Percentiles rank a stretch among this genome's conserved stretches.
Conservation (phyloP, 2,329 filamentous ascomycete species). For the Ascochyta clinopodiicola region DNA sequence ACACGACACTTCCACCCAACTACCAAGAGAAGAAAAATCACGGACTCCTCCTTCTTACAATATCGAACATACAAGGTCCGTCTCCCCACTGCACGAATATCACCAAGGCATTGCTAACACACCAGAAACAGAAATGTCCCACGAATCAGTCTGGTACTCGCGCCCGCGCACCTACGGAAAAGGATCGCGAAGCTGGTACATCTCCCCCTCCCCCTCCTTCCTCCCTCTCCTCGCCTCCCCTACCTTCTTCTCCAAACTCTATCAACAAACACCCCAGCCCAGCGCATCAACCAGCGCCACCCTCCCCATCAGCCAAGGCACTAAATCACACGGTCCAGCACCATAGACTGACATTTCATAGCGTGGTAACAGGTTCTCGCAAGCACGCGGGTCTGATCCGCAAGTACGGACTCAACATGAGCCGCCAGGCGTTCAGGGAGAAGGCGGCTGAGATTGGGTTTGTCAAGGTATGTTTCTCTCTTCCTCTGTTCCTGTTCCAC, state of each 20-base stretch:
- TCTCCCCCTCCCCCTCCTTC: not conserved
- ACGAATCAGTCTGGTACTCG: conserved; percentile 82
- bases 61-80: too few species aligned
- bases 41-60: too few species aligned
- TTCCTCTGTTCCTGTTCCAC: too few species aligned
- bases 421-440: conserved; percentile 72
- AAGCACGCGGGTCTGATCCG: conserved; percentile 87
- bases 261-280: too few species aligned
- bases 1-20: too few species aligned
- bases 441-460: conserved; percentile 71
- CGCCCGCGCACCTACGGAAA: conserved; percentile 96
- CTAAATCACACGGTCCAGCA: too few species aligned
- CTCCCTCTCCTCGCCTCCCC: conserved; percentile 45
- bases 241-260: too few species aligned
- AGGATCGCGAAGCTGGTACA: conserved; percentile 86
- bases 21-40: too few species aligned
- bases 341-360: conserved; percentile 3
- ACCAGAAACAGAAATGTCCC: conserved; percentile 26
- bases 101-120: too few species aligned
- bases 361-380: conserved; percentile 37
- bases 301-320: not conserved
- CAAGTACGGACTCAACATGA: conserved; percentile 94
- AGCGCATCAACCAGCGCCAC: too few species aligned
- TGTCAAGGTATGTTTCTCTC: conserved; percentile 60
- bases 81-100: too few species aligned